phyloP scores from a whole-genome alignment of 495 filamentous ascomycete genomes.

The Lasiosphaeriaceae sp. region DNA sequence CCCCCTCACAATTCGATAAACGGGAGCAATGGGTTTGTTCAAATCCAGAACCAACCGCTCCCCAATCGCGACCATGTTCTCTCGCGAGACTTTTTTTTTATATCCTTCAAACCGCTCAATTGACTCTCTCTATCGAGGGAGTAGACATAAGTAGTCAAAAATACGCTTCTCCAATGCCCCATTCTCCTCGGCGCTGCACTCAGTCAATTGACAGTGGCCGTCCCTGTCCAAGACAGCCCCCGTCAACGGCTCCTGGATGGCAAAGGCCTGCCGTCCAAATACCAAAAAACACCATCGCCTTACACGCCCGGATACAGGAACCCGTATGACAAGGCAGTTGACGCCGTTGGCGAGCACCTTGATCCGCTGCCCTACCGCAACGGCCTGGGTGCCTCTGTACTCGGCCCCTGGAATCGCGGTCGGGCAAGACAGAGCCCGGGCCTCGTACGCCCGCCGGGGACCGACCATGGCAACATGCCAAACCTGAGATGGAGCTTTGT shows the following conservation, averaged over 20 bases:
- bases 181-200: slow-evolving; percentile 30
- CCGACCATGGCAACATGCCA: slow-evolving; percentile 57
- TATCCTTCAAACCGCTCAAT: not conserved
- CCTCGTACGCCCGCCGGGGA: slow-evolving; percentile 60
- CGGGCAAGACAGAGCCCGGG: slow-evolving; percentile 62
- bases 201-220: slow-evolving; percentile 28
- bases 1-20: too few species aligned
- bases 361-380: slow-evolving; percentile 65
- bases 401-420: slow-evolving; percentile 62
- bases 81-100: not conserved
- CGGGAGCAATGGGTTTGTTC: too few species aligned
- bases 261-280: slow-evolving; percentile 40
- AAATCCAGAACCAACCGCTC: too few species aligned
- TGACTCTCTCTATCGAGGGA: too few species aligned
- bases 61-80: too few species aligned
- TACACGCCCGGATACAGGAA: slow-evolving; percentile 44
- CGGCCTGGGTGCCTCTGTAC: slow-evolving; percentile 56
- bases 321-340: slow-evolving; percentile 46
- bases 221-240: slow-evolving; percentile 48
- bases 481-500: slow-evolving; percentile 68
- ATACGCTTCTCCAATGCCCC: not conserved
- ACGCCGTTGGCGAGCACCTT: slow-evolving; percentile 52
- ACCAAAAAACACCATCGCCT: slow-evolving; percentile 35
- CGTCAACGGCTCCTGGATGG: slow-evolving; percentile 47
- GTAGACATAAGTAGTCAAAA: too few species aligned